Evolutionary conservation across 192 early-diverging fungal genomes (phyloP).

Genomic region (Coemansia sp.): DNA sequence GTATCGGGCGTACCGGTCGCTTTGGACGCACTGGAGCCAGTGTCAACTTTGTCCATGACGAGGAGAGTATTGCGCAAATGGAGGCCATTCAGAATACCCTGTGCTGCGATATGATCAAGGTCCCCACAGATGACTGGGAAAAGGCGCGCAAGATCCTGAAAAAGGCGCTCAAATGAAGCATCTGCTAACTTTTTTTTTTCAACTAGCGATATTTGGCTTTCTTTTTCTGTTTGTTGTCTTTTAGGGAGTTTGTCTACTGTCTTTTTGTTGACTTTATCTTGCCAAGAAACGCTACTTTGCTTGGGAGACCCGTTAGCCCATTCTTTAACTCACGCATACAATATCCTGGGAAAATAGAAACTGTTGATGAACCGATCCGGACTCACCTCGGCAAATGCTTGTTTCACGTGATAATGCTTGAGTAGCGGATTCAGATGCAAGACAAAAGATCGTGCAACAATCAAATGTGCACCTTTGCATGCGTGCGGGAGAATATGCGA

Average conservation of each 20-base stretch:
- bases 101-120: constrained; percentile 70
- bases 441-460: not conserved
- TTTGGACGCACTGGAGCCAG: constrained; percentile 93
- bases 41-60: constrained; percentile 93
- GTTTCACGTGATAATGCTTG: constrained; percentile 11
- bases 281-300: not conserved
- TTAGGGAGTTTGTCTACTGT: too few species aligned
- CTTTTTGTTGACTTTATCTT: not conserved
- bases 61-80: constrained; percentile 73
- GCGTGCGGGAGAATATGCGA: too few species aligned
- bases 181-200: not conserved
- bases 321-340: too few species aligned
- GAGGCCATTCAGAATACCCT: constrained; percentile 81
- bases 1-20: constrained; percentile 96
- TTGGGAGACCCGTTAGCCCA: too few species aligned
- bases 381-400: not conserved
- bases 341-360: too few species aligned
- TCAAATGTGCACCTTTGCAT: not conserved
- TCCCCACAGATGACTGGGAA: constrained; percentile 82
- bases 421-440: not conserved
- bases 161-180: constrained; percentile 64
- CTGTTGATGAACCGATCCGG: not conserved
- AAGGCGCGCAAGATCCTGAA: constrained; percentile 86
- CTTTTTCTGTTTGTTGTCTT: too few species aligned
- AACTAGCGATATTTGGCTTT: not conserved